phyloP scores from a whole-genome alignment of 73 alveolate genomes.

The Paramecium bursaria region DNA sequence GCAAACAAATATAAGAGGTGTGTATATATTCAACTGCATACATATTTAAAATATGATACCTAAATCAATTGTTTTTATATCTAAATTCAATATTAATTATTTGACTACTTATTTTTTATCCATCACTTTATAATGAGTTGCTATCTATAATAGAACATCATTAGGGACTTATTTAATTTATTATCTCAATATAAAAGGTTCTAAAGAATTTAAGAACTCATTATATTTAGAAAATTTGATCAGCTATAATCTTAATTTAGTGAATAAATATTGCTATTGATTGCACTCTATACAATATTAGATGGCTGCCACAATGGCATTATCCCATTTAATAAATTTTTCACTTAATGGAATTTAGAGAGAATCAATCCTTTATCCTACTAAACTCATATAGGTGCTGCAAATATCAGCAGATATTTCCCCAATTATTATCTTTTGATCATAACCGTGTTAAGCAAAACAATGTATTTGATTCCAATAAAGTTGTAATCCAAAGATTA shows the following conservation, averaged over 20 bases:
- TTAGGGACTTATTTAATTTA: constrained; percentile 31
- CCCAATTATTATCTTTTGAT: constrained; percentile 29
- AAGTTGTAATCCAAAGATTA: constrained; percentile 21
- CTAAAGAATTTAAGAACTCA: constrained; percentile 13
- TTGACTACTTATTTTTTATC: constrained; percentile 5
- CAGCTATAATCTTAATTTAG: not conserved
- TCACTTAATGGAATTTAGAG: not conserved
- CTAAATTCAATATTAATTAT: constrained; percentile 21
- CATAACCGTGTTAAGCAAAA: constrained; percentile 35
- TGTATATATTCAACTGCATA: constrained; percentile 15
- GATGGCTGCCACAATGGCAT: constrained; percentile 37
- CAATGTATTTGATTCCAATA: constrained; percentile 50
- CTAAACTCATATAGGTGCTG: constrained; percentile 10
- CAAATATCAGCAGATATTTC: constrained; percentile 51
- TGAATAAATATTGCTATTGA: constrained; percentile 17
- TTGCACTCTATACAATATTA: constrained; percentile 56
- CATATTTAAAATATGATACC: constrained; percentile 31
- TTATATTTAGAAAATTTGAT: constrained; percentile 24
- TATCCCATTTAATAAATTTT: constrained; percentile 36
- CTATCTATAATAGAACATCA: not conserved
- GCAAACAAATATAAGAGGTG: constrained; percentile 46
- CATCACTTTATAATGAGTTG: constrained; percentile 53
- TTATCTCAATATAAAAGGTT: constrained; percentile 5
- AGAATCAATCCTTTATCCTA: constrained; percentile 36
- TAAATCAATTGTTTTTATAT: constrained; percentile 28